Conservation (phyloP, 305 asterid genomes). For the Ajuga reptans region DNA sequence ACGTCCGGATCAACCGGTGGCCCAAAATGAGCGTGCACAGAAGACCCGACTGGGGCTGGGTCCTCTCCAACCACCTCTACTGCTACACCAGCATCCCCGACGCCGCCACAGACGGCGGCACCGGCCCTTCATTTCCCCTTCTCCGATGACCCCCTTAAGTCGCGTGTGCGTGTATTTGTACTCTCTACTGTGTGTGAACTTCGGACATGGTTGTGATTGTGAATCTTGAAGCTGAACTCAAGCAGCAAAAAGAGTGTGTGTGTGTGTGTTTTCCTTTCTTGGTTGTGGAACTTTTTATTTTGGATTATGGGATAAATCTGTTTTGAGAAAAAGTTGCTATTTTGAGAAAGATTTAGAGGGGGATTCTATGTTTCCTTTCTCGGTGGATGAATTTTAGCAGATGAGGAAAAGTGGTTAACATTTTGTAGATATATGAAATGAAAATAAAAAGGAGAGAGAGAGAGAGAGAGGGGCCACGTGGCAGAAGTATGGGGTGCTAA, state of each 20-base stretch:
- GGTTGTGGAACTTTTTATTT: no score
- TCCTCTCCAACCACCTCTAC: slow-evolving; percentile 42
- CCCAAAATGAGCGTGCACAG: slow-evolving; percentile 47
- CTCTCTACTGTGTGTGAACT: background rate
- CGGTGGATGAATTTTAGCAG: no score
- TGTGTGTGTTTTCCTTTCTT: background rate
- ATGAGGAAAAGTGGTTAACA: no score
- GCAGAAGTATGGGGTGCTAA: no score
- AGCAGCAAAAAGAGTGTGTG: background rate
- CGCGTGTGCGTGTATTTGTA: background rate
- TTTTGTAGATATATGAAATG: no score
- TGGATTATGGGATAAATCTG: background rate
- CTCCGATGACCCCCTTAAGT: background rate
- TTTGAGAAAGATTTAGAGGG: background rate
- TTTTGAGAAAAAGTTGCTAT: background rate
- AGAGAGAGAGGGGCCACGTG: no score
- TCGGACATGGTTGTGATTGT: background rate
- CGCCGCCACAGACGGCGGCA: slow-evolving; percentile 42
- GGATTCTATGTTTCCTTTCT: background rate
- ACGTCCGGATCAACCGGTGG: slow-evolving; percentile 79
- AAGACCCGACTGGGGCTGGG: slow-evolving; percentile 77
- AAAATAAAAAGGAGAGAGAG: no score
- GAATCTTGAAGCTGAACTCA: no score
- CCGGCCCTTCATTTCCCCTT: slow-evolving; percentile 44
- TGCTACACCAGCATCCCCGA: slow-evolving; percentile 60